Base-by-base conservation (phyloP, 129 eudicot genomes). In the Dittrichia graveolens region DNA sequence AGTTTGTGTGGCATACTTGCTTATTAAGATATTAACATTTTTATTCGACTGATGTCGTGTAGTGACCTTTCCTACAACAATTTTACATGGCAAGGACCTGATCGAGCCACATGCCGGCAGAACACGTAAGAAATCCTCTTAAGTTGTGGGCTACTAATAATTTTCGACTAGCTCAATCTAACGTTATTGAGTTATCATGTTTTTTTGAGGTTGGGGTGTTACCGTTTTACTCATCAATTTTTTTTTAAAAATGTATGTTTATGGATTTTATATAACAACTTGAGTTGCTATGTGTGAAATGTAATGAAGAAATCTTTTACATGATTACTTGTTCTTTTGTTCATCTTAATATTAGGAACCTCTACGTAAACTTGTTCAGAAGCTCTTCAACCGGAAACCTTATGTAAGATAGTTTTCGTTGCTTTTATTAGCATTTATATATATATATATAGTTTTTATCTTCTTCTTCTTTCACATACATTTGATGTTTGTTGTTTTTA, bases 41-140 rank as follows among this genome's bases (percentile, higher is more conserved):
- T 35, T 56, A 58, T 75, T 45, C 48, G 5, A 61, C 41, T 65
- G 16, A 35, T 56, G 73, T 57, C 43, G 59, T 83, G 80, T 87
- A 92, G 98, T 66, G 98, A 92, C 76, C 86, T 92, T 70, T 92
- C 98, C 61, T 89, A 87, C 88, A 89, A 92, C 52, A 92, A 92
- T 75, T 83, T 92, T 44, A 83, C 92, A 18, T 83, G 89, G 95
- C 94, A 85, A 83, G 90, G 84, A 49, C 88, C 95, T 54, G 84
- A 70, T 24, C 85, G 82, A 75, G 82, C 84, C 16, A 62, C 88
- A 63, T 92, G 98, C 71, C 84, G 62, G 40, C 71, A 71, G 40
- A 83, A 85, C 81, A 77, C 73, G 98, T 92, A 31, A 80, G 92
- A 11, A 67, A 55, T 58, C 8, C 54, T 34, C 43, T 72, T 61